These are phyloP conservation scores for Teunomyces panamensis DNA, from an alignment of 805 yeast genomes.

Conservation along the genomic window DNA sequence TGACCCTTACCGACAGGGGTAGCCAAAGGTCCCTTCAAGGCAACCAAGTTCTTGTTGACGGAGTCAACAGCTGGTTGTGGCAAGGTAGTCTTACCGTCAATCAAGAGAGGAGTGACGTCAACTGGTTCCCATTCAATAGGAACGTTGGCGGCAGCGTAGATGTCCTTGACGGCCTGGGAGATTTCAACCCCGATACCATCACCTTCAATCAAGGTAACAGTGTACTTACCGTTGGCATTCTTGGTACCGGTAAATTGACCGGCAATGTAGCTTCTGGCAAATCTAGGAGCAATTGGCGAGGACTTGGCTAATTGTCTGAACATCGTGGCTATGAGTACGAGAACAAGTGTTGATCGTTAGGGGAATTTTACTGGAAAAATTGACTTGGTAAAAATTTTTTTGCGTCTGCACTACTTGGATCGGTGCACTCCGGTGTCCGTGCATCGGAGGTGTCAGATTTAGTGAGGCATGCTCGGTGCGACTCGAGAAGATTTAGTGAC, in stretches of 20 bases:
- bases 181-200: slow-evolving; percentile 98
- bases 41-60: slow-evolving; percentile 89
- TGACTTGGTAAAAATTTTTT: slow-evolving; percentile 4
- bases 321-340: slow-evolving; percentile 18
- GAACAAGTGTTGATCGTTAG: slow-evolving; percentile 3
- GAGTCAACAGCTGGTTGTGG: slow-evolving; percentile 91
- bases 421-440: slow-evolving; percentile 6
- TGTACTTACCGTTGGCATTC: slow-evolving; percentile 77
- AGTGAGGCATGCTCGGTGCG: slow-evolving; percentile 6
- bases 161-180: slow-evolving; percentile 88
- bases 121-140: slow-evolving; percentile 98
- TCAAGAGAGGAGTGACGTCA: slow-evolving; percentile 90
- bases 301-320: slow-evolving; percentile 32
- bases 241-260: slow-evolving; percentile 63
- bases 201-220: slow-evolving; percentile 96
- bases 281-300: slow-evolving; percentile 31
- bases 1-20: slow-evolving; percentile 99
- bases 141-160: slow-evolving; percentile 89
- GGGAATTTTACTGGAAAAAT: neutral
- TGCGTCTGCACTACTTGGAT: slow-evolving; percentile 11
- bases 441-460: slow-evolving; percentile 2
- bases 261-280: slow-evolving; percentile 42
- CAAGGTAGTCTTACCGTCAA: slow-evolving; percentile 89
- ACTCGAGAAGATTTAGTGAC: slow-evolving; percentile 2
- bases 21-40: slow-evolving; percentile 96